Percentiles rank a stretch among this genome's conserved stretches.
Conservation (phyloP, 768 basidiomycete species). For the Favolaschia claudopus region DNA sequence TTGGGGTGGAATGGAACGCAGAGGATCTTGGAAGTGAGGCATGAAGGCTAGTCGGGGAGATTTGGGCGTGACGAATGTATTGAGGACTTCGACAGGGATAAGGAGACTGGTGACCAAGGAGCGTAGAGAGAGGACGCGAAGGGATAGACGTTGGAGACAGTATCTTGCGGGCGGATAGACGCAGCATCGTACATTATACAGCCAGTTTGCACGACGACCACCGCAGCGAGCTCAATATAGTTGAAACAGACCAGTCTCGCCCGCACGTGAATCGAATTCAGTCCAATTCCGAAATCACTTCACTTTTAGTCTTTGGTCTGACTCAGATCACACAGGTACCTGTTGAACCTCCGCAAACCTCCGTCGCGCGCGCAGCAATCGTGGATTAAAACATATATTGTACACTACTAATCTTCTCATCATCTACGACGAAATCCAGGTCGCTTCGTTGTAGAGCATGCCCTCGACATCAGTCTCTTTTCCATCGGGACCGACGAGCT, state of each 20-base stretch:
- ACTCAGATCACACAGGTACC: slow-evolving; percentile 7
- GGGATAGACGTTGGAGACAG: slow-evolving; percentile 19
- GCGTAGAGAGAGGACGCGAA: slow-evolving; percentile 22
- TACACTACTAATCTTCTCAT: too few relatives aligned
- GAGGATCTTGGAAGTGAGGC: slow-evolving; percentile 14
- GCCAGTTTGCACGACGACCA: slow-evolving; percentile 24
- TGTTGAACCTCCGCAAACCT: too few relatives aligned
- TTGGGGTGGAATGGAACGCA: slow-evolving; percentile 51
- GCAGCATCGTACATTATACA: slow-evolving; percentile 63
- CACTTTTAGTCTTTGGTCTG: too few relatives aligned
- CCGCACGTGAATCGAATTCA: too few relatives aligned
- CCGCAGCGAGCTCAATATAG: too few relatives aligned
- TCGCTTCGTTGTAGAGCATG: slow-evolving; percentile 84
- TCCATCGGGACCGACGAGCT: slow-evolving; percentile 52
- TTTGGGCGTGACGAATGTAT: slow-evolving; percentile 23
- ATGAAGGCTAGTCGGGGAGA: slow-evolving; percentile 22
- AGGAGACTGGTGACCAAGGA: slow-evolving; percentile 11
- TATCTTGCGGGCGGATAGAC: slow-evolving; percentile 44
- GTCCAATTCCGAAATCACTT: too few relatives aligned
- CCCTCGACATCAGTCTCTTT: slow-evolving; percentile 66
- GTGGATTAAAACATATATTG: slow-evolving; percentile 14
- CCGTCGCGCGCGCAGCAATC: neutral
- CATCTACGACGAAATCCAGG: slow-evolving; percentile 80
- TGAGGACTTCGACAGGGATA: slow-evolving; percentile 13
- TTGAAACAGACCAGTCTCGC: too few relatives aligned